Evolutionary conservation across 768 basidiomycete genomes (phyloP).

Genomic region (Pluteus cervinus): DNA sequence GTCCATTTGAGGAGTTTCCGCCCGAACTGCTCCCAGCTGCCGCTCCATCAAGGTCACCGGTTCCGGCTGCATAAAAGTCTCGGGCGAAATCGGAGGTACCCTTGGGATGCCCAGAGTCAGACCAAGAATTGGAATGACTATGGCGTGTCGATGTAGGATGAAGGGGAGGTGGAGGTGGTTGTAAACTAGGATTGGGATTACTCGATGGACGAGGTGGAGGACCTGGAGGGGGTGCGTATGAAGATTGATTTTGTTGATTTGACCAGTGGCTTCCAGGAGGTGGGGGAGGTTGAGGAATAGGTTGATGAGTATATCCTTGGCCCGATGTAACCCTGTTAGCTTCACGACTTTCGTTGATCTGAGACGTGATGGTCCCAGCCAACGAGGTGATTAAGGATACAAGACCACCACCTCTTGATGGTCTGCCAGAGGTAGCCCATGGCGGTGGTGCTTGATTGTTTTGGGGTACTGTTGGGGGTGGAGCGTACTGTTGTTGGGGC

Average conservation of each 20-base stretch:
- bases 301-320: too few species aligned
- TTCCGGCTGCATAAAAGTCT: constrained; percentile 54
- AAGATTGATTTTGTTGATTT: too few species aligned
- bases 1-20: not conserved
- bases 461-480: constrained; percentile 7
- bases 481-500: constrained; percentile 6
- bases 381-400: too few species aligned
- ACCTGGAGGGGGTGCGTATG: constrained; percentile 13
- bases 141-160: constrained; percentile 3
- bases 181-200: not conserved
- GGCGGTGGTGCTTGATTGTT: not conserved
- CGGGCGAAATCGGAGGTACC: constrained; percentile 48
- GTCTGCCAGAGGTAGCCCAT: constrained; percentile 2
- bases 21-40: not conserved
- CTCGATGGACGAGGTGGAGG: constrained; percentile 15
- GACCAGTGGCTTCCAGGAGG: too few species aligned
- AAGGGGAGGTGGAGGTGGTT: constrained; percentile 5
- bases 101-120: not conserved
- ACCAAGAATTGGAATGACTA: not conserved
- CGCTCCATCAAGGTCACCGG: constrained; percentile 14
- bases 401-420: too few species aligned
- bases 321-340: too few species aligned
- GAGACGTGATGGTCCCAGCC: too few species aligned
- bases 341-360: too few species aligned
- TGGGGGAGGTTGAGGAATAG: too few species aligned